phyloP scores from a whole-genome alignment of 768 basidiomycete genomes.

The Leccinum arenicola region DNA sequence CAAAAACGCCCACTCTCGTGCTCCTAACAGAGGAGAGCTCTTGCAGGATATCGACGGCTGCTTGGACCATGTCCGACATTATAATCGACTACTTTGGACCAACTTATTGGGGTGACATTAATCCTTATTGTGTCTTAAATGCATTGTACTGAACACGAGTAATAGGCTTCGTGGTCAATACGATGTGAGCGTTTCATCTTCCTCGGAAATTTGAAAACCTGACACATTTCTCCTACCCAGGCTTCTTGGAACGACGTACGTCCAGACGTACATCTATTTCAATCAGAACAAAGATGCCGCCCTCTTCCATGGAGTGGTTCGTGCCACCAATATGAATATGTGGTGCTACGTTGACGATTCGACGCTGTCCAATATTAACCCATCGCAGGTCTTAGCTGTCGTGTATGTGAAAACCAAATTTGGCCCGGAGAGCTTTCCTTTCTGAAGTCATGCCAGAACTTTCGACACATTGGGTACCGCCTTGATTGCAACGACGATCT shows the following conservation, averaged over 20 bases:
- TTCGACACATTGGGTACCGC: background rate
- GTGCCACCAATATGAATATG: background rate
- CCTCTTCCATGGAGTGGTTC: slow-evolving; percentile 6
- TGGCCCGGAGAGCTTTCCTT: background rate
- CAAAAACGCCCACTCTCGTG: background rate
- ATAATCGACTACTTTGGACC: background rate
- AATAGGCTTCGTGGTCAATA: slow-evolving; percentile 9
- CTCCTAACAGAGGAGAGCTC: background rate
- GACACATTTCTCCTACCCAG: background rate
- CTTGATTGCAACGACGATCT: background rate
- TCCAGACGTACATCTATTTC: slow-evolving; percentile 9
- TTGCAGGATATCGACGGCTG: background rate
- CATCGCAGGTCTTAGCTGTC: background rate
- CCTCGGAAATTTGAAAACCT: background rate
- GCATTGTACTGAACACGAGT: background rate
- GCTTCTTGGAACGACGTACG: slow-evolving; percentile 6
- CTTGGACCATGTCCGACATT: background rate
- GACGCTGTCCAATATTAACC: background rate
- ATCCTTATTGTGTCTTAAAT: background rate
- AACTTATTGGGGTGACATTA: slow-evolving; percentile 5
- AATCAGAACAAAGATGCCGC: background rate
- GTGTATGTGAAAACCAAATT: background rate
- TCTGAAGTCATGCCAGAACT: background rate
- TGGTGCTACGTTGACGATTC: background rate
- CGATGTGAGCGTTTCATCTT: slow-evolving; percentile 2